Conservation (phyloP, 371 early-diverging fungal species). For the Mucor lusitanicus region DNA sequence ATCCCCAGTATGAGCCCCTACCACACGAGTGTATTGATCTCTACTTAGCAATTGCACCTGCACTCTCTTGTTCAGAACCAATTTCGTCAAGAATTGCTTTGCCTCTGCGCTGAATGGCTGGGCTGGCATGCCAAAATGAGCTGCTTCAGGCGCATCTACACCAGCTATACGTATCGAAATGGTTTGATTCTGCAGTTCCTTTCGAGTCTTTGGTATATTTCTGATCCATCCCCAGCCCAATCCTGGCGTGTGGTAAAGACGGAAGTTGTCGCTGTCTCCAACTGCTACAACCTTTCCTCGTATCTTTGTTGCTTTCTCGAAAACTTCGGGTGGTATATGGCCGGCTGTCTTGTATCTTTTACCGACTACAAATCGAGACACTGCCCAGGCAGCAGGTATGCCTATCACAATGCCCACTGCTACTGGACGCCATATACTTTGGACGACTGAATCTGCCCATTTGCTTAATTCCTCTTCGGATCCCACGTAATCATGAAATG, state of each 20-base stretch:
- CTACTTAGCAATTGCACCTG: slow-evolving; percentile 51
- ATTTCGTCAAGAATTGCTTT: slow-evolving; percentile 52
- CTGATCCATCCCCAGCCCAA: slow-evolving; percentile 62
- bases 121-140: slow-evolving; percentile 74
- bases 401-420: slow-evolving; percentile 21
- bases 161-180: slow-evolving; percentile 73
- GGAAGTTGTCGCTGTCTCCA: slow-evolving; percentile 65
- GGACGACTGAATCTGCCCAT: slow-evolving; percentile 33
- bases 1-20: slow-evolving; percentile 21
- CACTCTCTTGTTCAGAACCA: slow-evolving; percentile 54
- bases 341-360: slow-evolving; percentile 47
- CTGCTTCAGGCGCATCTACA: slow-evolving; percentile 80
- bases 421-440: slow-evolving; percentile 37
- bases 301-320: slow-evolving; percentile 34
- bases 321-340: slow-evolving; percentile 55
- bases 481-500: background rate
- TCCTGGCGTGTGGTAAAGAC: slow-evolving; percentile 65
- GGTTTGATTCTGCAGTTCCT: slow-evolving; percentile 62
- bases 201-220: slow-evolving; percentile 44
- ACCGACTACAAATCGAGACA: slow-evolving; percentile 29
- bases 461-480: slow-evolving; percentile 4
- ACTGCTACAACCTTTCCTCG: slow-evolving; percentile 58
- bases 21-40: slow-evolving; percentile 75
- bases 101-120: slow-evolving; percentile 72
- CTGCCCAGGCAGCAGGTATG: slow-evolving; percentile 22